Evolutionary conservation across 2,329 filamentous ascomycete genomes (phyloP), one percentile per base, ranked within the genome.

Genomic region (Botrytis sinoallii): DNA sequence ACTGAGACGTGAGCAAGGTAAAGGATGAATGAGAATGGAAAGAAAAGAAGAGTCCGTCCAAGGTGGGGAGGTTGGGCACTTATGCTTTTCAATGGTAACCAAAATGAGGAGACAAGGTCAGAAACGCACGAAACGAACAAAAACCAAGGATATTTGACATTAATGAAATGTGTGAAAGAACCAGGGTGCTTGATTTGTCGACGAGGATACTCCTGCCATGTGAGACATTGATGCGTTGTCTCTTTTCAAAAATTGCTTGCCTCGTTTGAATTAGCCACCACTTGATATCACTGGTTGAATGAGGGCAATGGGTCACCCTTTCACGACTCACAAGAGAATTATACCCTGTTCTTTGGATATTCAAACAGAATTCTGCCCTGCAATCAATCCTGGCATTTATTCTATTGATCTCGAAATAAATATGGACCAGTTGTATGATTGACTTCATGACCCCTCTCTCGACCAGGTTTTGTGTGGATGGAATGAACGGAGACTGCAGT

Each of bases 201-300:
- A 69, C 48, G 57, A 71, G 72, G 72, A 71, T 73, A 12, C 38
- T 55, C 46, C 29, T 60, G 44, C 57, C 32, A 70, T 68, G 72
- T 77, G 78, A 79, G 78, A 80, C 77, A 79, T 73, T 73, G 79
- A 79, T 80, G 79, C 76, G 79, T 76, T 80, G 79, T 77, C 77
- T 57, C 25, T 57, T 68, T 55, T 29, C 38, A 40, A 40, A 52
- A 65, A 55, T 55, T 46, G 65, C 65, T 64, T 61, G 35, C 48
- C 48, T 57, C 35, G 42, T 63, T 71, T 52, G 57, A 71, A 71
- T 65, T 66, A 67, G 48, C 70, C 70, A 67, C 32, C 20, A 32
- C 40, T 55, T 52, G 44, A 67, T 72, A 57, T 65, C 35, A 66
- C 61, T 71, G 46, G 44, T 22, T 66, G 63, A 9, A 2, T 55